These are phyloP conservation scores for Chaetomiaceae sp. DNA, from an alignment of 2,329 filamentous ascomycete species.

Conservation along the genomic window DNA sequence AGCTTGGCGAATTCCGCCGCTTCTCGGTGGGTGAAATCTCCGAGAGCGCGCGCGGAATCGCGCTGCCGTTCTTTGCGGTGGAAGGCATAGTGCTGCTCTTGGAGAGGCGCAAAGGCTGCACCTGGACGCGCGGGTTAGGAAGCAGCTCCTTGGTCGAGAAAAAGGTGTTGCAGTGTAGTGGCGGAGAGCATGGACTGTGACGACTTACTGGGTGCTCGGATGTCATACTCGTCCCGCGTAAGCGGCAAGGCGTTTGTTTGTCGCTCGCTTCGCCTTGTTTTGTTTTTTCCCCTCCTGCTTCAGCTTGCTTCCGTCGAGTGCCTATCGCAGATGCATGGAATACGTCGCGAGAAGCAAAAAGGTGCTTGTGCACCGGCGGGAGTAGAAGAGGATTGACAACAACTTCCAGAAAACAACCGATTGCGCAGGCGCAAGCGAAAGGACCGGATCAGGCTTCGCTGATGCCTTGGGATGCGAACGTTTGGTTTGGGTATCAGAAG, in stretches of 20 bases:
- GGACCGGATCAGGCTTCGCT: too few relatives aligned
- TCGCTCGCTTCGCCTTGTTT: background rate
- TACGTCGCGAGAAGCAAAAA: too few relatives aligned
- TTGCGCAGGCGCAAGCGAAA: too few relatives aligned
- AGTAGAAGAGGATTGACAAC: too few relatives aligned
- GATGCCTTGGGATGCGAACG: background rate
- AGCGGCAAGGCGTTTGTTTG: background rate
- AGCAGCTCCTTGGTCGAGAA: background rate
- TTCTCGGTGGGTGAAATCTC: conserved; percentile 83
- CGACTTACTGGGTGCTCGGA: conserved; percentile 22
- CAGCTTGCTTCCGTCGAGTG: background rate
- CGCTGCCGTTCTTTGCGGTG: conserved; percentile 56
- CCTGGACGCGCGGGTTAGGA: conserved; percentile 38
- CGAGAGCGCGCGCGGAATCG: conserved; percentile 68
- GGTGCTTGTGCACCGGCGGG: too few relatives aligned
- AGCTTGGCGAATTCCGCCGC: conserved; percentile 88
- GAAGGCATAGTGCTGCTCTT: conserved; percentile 57
- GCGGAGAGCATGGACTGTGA: background rate
- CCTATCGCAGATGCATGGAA: background rate
- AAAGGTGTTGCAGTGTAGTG: background rate
- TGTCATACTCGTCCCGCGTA: conserved; percentile 17
- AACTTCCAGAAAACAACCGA: too few relatives aligned
- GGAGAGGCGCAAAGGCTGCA: conserved; percentile 73
- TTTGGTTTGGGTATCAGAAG: conserved; percentile 2
- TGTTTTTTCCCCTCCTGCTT: background rate